Conservation (phyloP, 116 monocot species). For the Cymodocea nodosa region DNA sequence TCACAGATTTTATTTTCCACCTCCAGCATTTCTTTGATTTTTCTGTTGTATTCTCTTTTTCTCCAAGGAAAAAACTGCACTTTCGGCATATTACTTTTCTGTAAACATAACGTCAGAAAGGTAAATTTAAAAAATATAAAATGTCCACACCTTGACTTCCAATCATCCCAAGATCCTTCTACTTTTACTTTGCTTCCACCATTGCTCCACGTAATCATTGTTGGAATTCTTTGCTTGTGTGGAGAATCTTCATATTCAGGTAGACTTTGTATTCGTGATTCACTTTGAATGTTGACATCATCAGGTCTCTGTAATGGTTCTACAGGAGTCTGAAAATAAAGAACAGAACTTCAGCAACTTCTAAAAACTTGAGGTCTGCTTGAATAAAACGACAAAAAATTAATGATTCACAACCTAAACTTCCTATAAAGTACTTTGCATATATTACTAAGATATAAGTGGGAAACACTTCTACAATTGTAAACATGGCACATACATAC, state of each 20-base stretch:
- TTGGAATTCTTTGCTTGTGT: slow-evolving; percentile 34
- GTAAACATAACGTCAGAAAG: no score
- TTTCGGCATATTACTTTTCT: no score
- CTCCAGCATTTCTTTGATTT: no score
- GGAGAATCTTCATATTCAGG: slow-evolving; percentile 15
- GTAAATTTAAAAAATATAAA: not conserved
- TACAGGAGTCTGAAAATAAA: slow-evolving; percentile 25
- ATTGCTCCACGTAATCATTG: slow-evolving; percentile 58
- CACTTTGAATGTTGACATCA: slow-evolving; percentile 7
- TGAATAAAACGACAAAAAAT: not conserved
- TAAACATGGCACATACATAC: no score
- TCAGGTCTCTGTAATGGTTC: slow-evolving; percentile 26
- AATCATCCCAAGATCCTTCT: slow-evolving; percentile 68
- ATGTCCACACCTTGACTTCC: slow-evolving; percentile 31
- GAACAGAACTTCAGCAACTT: not conserved
- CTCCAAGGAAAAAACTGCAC: no score
- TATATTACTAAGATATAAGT: no score
- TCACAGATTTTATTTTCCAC: no score
- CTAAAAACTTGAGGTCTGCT: not conserved
- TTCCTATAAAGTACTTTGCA: no score
- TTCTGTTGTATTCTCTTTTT: no score
- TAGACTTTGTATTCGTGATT: slow-evolving; percentile 15
- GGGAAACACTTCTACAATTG: no score
- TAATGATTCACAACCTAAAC: not conserved
- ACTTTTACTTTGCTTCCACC: slow-evolving; percentile 49